Evolutionary conservation across 2,329 filamentous ascomycete species (phyloP), one percentile per base, ranked within the genome.

Genomic region (Harringtonia aguacate): DNA sequence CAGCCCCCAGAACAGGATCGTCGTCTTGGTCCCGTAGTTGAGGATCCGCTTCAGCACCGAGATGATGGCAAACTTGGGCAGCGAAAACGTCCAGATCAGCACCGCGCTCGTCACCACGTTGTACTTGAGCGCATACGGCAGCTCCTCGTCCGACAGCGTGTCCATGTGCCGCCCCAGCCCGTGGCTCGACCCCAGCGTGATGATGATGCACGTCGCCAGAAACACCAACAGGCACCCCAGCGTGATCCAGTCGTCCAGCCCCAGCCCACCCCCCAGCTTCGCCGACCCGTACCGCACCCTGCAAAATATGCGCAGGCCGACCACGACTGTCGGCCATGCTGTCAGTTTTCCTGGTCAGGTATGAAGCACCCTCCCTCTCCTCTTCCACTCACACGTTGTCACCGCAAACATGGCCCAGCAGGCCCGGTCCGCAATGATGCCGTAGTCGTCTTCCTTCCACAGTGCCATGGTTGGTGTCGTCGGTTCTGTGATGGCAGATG

Each of bases 11-110:
- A 60, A 58, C 3, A 57, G 30, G 28, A 58, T 38, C 13, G 49
- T 44, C 7, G 58, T 61, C 41, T 52, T 55, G 22, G 31, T 50
- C 10, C 58, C 56, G 40, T 56, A 61, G 27, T 55, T 47, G 13
- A 61, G 49, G 28, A 61, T 61, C 35, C 58, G 55, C 34, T 59
- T 52, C 7, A 61, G 48, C 8, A 53, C 57, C 22, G 56, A 55
- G 45, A 61, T 54, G 41, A 61, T 53, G 41, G 58, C 58, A 35
- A 60, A 61, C 33, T 61, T 61, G 3, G 59, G 59, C 30, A 61
- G 44, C 12, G 58, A 60, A 44, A 61, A 61, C 39, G 54, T 53
- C 58, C 58, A 61, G 43, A 61, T 55, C 14, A 58, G 45, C 17
- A 60, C 46, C 2, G 55, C 47, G 30, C 52, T 58, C 43, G 57